Evolutionary conservation across 2,329 filamentous ascomycete species (phyloP).

Genomic region (Meredithiella fracta): DNA sequence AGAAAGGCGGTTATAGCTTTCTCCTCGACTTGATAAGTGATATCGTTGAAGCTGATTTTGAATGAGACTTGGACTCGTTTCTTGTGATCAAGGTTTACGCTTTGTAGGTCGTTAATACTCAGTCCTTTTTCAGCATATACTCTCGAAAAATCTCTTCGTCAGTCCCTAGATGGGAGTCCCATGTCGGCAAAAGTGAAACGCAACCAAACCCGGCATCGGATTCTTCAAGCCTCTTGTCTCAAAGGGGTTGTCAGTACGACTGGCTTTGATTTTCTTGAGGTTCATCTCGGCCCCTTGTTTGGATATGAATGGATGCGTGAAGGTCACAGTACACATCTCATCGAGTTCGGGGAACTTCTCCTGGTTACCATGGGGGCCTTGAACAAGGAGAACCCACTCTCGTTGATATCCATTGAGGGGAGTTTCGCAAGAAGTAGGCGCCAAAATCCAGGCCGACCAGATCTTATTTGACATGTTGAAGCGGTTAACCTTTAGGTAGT

Average conservation of each 20-base stretch:
- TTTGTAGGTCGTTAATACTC: neutral
- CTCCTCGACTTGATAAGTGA: constrained; percentile 10
- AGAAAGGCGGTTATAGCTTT: constrained; percentile 13
- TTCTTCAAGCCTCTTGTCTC: constrained; percentile 1
- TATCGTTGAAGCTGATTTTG: constrained; percentile 1
- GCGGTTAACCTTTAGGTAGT: neutral
- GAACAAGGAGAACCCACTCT: constrained; percentile 13
- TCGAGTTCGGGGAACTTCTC: constrained; percentile 11
- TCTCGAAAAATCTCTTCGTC: constrained; percentile 1
- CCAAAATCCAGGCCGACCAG: constrained; percentile 13
- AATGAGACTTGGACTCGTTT: constrained; percentile 7
- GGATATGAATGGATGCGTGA: neutral
- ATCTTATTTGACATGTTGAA: constrained; percentile 9
- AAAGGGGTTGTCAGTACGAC: constrained; percentile 13
- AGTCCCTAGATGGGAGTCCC: constrained; percentile 2
- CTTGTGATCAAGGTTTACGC: neutral
- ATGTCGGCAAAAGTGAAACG: constrained; percentile 9
- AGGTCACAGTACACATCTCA: constrained; percentile 2
- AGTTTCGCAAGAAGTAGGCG: neutral
- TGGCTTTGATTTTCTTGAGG: neutral
- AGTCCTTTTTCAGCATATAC: neutral
- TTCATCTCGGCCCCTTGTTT: neutral
- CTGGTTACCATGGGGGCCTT: neutral
- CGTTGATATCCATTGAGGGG: constrained; percentile 4
- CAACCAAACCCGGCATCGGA: neutral